Base-by-base conservation (phyloP, 2,329 filamentous ascomycete genomes). In the Aspergillus sp. region DNA sequence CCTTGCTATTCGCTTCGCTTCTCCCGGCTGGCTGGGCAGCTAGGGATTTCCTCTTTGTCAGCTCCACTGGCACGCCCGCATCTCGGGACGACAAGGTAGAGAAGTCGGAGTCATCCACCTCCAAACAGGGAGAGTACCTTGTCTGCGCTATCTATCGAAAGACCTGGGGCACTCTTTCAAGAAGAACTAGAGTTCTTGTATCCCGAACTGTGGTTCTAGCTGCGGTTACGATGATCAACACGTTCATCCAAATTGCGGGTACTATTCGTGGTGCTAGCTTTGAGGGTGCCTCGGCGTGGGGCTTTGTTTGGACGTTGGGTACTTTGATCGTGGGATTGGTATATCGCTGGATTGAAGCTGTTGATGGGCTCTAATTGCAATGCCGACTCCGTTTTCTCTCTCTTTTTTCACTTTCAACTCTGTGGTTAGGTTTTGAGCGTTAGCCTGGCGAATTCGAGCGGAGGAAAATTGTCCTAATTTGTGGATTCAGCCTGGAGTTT, bases 31-130 rank as follows among this genome's bases (percentile, higher is more conserved):
- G 92, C 3, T 79, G 86, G 60, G 89, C 90, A 0, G 86, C 88
- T 4, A 86, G 86, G 60, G 83, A 84, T 46, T 93, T 96, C 71
- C 85, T 97, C 64, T 96, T 96, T 60, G 73, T 74, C 9, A 80
- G 80, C 50, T 79, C 80, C 5, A 80, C 83, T 0, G 82, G 80
- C 24, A 62, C 67, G 55, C 77, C 4, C 64, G 70, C 11, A 61
- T 66, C 7, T 65, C 86, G 60, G 44, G 37, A 37, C 80, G 80
- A 53, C 75, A 80, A 63, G 73, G 78, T 21, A 71, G 73, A 33
- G 71, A 78, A 24, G 47, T 44, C 24, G 77, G 23, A 56, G 46
- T 15, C 60, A 21, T 91, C 91, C 68, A 80, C 91, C 64, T 84
- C 90, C 1, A 85, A 82, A 1, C 79, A 96, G 17, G 75, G 79